Evolutionary conservation across 148 eudicot genomes (phyloP), one percentile per base, ranked within the genome.

Genomic region (Rhododendron mucronatum): DNA sequence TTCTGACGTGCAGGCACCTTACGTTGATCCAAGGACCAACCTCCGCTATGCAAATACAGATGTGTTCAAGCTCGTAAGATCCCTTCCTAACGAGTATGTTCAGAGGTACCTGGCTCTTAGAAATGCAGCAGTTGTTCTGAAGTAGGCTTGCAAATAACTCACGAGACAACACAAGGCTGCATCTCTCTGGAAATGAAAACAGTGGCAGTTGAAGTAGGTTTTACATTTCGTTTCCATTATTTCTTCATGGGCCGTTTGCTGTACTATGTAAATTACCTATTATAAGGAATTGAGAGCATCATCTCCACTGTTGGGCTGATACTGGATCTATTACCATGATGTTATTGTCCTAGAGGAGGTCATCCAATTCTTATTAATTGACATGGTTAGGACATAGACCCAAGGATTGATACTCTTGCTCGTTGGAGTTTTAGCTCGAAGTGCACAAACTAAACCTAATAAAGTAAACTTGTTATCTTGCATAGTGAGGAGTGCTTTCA

Each of bases 21-120:
- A 97, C 81, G n/a, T 67, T 81, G 99, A 95, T 92, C 98, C 98
- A 69, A 93, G 99, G 91, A 97, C 99, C 73, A 93, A 91, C 83
- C 93, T 97, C 82, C 96, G 98, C 10, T 97, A 94, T 87, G 98
- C 99, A 48, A 95, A 92, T 87, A 82, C 96, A 51, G 98, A 93
- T 82, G 96, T 94, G 39, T 97, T 97, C 88, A 97, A 94, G 91
- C 86, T 84, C 21, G 86, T 94, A 88, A 93, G 99, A 41, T 91
- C 98, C 45, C 96, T 97, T 87, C 98, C 98, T 23, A 93, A 93
- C 28, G 96, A 97, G 63, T 93, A 94, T 89, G 99, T 95, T 57
- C 98, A 97, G 86, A 87, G 98, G n/a, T 95, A 97, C 57, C 90
- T 95, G 78, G 95, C 98, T 59, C 98, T 97, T 48, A 90, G 99